Evolutionary conservation across 306 rosid genomes (phyloP), one percentile per base, ranked within the genome.

Genomic region (Crotalaria pallida): DNA sequence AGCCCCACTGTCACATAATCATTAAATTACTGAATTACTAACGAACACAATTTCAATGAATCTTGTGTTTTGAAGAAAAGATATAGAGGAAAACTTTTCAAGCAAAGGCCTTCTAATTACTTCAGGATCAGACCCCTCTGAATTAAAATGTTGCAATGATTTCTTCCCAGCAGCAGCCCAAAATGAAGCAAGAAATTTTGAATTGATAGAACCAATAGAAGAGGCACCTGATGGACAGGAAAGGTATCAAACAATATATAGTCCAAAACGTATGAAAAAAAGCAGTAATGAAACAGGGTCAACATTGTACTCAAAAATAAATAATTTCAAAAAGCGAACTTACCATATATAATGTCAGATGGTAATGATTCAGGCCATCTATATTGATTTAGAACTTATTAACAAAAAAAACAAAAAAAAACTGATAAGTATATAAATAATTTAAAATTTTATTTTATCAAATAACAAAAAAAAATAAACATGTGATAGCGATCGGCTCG

Each of bases 101-200:
- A 13, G 52, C 10, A 65, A 27, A 23, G 29, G 78, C 21, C 58
- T 65, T 63, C 13, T 10, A 51, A 61, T 65, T 69, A 89, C 93
- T 84, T 85, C 93, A 22, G 93, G 93, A 80, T 89, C 93, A 72
- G 93, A 89, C 80, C 87, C 96, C 61, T 87, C 91, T 31, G 96
- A 89, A 55, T 87, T 91, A 65, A 89, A 84, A 67, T 51, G 86
- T 48, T 80, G 86, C 53, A 71, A 66, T 26, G 93, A 83, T 71
- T 75, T 87, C 77, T 87, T 87, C 69, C 96, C 96, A 73, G 84
- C 88, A 77, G 93, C 91, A 36, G 89, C 87, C 18, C 93, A 85
- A 77, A 89, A 89, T 68, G 87, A 79, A 50, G 96, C 91, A 67
- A 87, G 75, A 68, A 89, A 87, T 64, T 75, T 82, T 80, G 85